Evolutionary conservation across 75 land plant genomes (phyloP).

Genomic region (Pinus tabuliformis): DNA sequence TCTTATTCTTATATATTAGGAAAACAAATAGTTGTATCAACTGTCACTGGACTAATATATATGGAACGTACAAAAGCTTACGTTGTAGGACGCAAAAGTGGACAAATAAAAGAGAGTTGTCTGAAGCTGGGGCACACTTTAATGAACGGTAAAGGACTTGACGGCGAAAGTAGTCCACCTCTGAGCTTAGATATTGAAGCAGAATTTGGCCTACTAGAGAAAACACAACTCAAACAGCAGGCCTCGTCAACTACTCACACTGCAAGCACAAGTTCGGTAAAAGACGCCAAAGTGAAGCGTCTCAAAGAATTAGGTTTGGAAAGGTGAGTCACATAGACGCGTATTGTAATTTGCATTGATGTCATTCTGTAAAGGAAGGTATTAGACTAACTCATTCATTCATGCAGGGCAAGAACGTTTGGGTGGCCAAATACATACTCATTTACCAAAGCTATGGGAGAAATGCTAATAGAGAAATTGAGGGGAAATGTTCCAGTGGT

Average conservation of each 20-base stretch:
- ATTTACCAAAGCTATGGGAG: slow-evolving; percentile 65
- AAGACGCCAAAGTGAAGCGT: neutral
- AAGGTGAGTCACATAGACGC: slow-evolving; percentile 8
- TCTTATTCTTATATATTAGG: too few species aligned
- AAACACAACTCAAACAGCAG: neutral
- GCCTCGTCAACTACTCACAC: too few species aligned
- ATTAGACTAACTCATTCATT: neutral
- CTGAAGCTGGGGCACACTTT: neutral
- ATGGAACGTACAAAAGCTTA: neutral
- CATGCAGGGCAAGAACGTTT: slow-evolving; percentile 37
- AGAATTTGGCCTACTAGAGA: neutral
- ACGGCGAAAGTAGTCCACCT: neutral
- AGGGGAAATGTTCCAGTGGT: slow-evolving; percentile 37
- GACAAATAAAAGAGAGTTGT: neutral
- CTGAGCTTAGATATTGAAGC: neutral
- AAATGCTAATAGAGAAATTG: slow-evolving; percentile 32
- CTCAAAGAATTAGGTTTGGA: slow-evolving; percentile 41
- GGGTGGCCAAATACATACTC: slow-evolving; percentile 68
- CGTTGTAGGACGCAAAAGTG: neutral
- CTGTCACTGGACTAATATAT: neutral
- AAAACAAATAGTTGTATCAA: neutral
- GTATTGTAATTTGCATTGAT: neutral
- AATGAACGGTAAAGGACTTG: neutral
- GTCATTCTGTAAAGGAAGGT: neutral
- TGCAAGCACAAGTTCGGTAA: too few species aligned